Evolutionary conservation across 106 monocot genomes (phyloP).

Genomic region (Phalaenopsis equestris): DNA sequence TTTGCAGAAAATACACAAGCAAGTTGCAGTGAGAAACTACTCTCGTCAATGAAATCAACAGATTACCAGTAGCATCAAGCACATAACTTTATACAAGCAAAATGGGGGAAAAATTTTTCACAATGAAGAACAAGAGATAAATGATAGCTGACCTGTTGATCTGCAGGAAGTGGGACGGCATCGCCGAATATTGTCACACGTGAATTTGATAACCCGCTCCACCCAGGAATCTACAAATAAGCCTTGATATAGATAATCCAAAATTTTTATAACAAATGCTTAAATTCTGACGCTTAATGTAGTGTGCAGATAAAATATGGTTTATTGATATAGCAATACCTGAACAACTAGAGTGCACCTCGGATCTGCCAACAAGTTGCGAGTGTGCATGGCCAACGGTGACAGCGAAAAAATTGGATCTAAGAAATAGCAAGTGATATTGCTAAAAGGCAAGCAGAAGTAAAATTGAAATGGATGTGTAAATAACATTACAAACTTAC

Average conservation of each 20-base stretch:
- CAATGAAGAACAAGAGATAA: too few relatives aligned
- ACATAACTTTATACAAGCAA: background rate
- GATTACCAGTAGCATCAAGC: background rate
- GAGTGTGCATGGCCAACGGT: constrained; percentile 89
- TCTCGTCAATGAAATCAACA: background rate
- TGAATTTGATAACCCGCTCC: constrained; percentile 97
- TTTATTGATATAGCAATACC: constrained; percentile 22
- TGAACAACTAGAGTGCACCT: constrained; percentile 95
- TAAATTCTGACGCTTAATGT: background rate
- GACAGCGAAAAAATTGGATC: constrained; percentile 95
- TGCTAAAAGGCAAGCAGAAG: background rate
- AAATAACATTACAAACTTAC: constrained; percentile 37
- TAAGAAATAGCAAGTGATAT: constrained; percentile 11
- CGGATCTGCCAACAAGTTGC: constrained; percentile 83
- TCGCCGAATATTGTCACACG: constrained; percentile 96
- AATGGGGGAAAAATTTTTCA: background rate
- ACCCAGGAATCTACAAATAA: constrained; percentile 79
- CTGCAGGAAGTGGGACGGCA: constrained; percentile 54
- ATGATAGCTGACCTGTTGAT: constrained; percentile 50
- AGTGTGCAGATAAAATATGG: background rate
- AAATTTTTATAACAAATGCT: background rate
- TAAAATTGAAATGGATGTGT: background rate
- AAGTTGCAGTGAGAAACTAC: background rate
- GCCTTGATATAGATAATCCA: background rate
- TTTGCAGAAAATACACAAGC: background rate